These are phyloP conservation scores for Tetracentron sinense DNA, from an alignment of 164 flowering plant genomes.

Conservation along the genomic window DNA sequence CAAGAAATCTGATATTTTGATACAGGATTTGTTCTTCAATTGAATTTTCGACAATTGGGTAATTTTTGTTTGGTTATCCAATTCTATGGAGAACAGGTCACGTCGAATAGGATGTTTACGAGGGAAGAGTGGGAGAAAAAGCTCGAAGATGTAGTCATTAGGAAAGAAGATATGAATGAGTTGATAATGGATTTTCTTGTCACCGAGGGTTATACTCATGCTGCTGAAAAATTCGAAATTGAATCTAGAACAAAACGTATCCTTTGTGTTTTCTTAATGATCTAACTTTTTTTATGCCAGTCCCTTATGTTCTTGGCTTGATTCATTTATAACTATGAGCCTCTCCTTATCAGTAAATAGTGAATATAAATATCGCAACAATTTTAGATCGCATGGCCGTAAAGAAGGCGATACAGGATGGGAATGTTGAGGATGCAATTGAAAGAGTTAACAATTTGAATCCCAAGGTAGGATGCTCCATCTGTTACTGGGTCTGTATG, in stretches of 20 bases:
- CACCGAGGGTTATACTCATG: too few relatives aligned
- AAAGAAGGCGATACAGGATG: constrained; percentile 83
- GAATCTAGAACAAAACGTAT: constrained; percentile 96
- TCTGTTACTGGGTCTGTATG: neutral
- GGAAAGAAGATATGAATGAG: too few relatives aligned
- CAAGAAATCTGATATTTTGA: too few relatives aligned
- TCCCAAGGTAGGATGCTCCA: constrained; percentile 60
- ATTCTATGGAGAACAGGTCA: too few relatives aligned
- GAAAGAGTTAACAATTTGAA: constrained; percentile 91
- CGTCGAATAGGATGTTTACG: too few relatives aligned
- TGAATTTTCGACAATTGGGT: too few relatives aligned
- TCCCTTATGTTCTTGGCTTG: neutral
- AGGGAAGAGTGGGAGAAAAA: too few relatives aligned
- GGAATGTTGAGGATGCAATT: constrained; percentile 93
- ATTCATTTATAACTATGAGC: neutral
- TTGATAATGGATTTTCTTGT: too few relatives aligned
- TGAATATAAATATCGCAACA: constrained; percentile 85
- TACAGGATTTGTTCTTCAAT: too few relatives aligned
- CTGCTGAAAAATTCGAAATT: constrained; percentile 66
- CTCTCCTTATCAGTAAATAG: constrained; percentile 52
- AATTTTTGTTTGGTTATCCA: too few relatives aligned
- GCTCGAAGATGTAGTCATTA: too few relatives aligned
- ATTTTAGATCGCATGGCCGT: constrained; percentile 92
- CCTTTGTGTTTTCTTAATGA: constrained; percentile 20
- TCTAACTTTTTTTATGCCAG: neutral